Evolutionary conservation across 73 alveolate species (phyloP), one percentile per base, ranked within the genome.

Genomic region (Tetrahymena thermophila): DNA sequence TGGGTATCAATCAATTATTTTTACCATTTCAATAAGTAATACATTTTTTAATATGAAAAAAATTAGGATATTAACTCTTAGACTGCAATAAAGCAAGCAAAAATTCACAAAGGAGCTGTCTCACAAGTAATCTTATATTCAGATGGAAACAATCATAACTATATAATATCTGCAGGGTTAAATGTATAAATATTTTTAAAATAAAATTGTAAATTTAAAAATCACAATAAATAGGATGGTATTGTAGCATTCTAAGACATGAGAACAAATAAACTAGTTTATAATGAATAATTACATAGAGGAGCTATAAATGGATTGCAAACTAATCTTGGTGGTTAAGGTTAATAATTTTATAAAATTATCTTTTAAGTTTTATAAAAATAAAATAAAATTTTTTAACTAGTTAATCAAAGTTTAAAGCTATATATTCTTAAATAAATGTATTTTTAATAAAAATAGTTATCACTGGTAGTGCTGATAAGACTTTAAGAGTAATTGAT

Each of bases 381-480:
- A 44, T 1, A 44, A 44, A 37, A 7, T 37, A 37, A 3, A 37
- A 4, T 37, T 37, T 37, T 4, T 7, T 37, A 37, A 37, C 3
- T 37, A 37, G 3, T 37, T 37, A 4, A 37, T 11, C 44, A 40
- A 6, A 2, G 4, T 40, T 40, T 40, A 40, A 40, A 40, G 15
- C 15, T 40, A 4, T 40, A 4, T 40, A 6, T 40, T 2, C 4
- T 11, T 8, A 40, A 40, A 40, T 40, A 40, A 40, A 11, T 40
- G 16, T 71, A 3, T 28, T 2, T 71, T 17, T 71, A 7, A 28
- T 23, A 71, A 28, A 8, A 94, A 95, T 96, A 93, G 96, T 99
- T 35, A 97, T 99, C 4, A 99, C 99, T 23, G 99, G 99, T 17
- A 96, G 99, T 21, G 99, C 99, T 94, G 99, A 99, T 97, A 97